Evolutionary conservation across 2,329 filamentous ascomycete species (phyloP).

Genomic region (Hymenoscyphus occultus): DNA sequence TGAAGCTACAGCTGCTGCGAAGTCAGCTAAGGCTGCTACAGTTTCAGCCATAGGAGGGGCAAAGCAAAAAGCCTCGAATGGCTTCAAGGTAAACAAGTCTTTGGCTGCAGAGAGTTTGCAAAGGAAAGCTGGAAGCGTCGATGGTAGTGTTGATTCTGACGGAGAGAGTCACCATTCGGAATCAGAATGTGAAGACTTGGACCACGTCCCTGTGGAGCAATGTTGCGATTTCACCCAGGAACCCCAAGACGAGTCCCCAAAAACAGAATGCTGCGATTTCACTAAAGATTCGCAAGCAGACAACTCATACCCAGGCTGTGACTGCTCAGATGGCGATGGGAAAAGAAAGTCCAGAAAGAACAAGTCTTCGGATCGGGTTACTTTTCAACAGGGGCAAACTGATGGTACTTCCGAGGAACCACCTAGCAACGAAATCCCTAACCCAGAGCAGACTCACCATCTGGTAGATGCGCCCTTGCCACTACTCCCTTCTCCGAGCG

Average conservation of each 20-base stretch:
- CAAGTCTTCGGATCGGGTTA: not conserved
- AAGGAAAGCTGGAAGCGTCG: not conserved
- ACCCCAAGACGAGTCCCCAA: not conserved
- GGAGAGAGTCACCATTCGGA: not conserved
- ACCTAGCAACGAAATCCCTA: not conserved
- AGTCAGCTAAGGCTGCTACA: not conserved
- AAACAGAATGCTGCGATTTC: not conserved
- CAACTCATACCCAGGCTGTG: not conserved
- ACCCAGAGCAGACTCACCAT: not conserved
- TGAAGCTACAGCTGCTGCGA: not conserved
- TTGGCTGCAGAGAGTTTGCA: not conserved
- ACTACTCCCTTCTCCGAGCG: not conserved
- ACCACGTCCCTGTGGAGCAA: slow-evolving; percentile 4
- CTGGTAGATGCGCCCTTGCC: not conserved
- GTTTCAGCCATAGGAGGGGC: no score
- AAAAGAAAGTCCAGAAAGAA: not conserved
- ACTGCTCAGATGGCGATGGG: not conserved
- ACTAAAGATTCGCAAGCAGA: not conserved
- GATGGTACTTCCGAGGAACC: not conserved
- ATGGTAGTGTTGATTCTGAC: slow-evolving; percentile 1
- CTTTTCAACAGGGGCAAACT: not conserved
- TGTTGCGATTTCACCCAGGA: slow-evolving; percentile 10
- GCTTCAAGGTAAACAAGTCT: not conserved
- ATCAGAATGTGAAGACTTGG: slow-evolving; percentile 6
- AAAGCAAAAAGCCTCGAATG: not conserved